Conservation (phyloP, 139 green algal genomes). For the Cymbomonas tetramitiformis region DNA sequence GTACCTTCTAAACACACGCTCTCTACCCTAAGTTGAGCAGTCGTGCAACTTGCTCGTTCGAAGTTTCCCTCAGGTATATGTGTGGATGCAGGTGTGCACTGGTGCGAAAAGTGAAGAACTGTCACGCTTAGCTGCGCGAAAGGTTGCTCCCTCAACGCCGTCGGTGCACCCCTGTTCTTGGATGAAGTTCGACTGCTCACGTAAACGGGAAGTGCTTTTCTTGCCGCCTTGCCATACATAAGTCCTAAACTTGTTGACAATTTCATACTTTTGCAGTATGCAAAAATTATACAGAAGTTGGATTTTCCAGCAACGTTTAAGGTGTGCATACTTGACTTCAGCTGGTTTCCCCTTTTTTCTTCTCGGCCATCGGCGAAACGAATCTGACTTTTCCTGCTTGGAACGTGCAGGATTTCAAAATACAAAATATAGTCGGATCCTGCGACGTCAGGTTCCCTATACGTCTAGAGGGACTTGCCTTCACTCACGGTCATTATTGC, state of each 20-base stretch:
- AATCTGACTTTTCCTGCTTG: background rate
- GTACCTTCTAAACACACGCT: slow-evolving; percentile 26
- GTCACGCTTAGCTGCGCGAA: slow-evolving; percentile 44
- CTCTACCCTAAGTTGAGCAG: background rate
- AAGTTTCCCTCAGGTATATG: slow-evolving; percentile 7
- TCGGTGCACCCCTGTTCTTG: too few relatives aligned
- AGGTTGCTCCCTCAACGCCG: too few relatives aligned
- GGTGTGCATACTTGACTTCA: too few relatives aligned
- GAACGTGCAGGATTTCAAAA: slow-evolving; percentile 75
- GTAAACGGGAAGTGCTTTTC: too few relatives aligned
- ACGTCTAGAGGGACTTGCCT: slow-evolving; percentile 77
- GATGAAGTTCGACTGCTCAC: too few relatives aligned
- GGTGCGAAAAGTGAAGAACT: slow-evolving; percentile 76
- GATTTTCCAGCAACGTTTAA: slow-evolving; percentile 67
- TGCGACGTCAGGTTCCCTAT: slow-evolving; percentile 97
- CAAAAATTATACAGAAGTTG: slow-evolving; percentile 83
- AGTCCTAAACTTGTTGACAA: background rate
- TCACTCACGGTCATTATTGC: slow-evolving; percentile 68
- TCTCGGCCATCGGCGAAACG: too few relatives aligned
- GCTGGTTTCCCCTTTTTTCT: too few relatives aligned
- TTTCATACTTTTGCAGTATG: slow-evolving; percentile 65
- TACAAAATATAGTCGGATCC: slow-evolving; percentile 97
- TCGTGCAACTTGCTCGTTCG: background rate
- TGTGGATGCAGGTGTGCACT: slow-evolving; percentile 68
- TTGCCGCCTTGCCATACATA: too few relatives aligned